phyloP scores from a whole-genome alignment of 352 stramenopile genomes.

The Salisapilia sapeloensis region DNA sequence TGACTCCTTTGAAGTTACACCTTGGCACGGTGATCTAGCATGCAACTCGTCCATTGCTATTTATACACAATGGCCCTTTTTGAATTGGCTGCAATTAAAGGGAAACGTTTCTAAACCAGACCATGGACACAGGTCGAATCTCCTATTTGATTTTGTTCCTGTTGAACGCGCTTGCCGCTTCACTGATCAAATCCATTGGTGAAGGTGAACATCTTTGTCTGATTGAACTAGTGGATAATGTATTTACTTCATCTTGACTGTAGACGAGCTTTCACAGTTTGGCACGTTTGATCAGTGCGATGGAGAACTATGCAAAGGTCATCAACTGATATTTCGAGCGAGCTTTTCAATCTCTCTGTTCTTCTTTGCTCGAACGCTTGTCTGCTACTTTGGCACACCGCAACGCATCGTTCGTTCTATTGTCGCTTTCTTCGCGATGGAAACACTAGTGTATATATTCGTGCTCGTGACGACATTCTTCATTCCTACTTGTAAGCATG shows the following conservation, averaged over 20 bases:
- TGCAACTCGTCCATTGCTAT: too few relatives aligned
- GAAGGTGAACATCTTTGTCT: too few relatives aligned
- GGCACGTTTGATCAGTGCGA: constrained; percentile 53
- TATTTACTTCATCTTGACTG: background rate
- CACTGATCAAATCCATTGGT: constrained; percentile 39
- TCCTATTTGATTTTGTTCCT: constrained; percentile 58
- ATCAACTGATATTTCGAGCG: constrained; percentile 53
- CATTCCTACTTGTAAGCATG: constrained; percentile 34
- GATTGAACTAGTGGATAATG: background rate
- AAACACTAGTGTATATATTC: constrained; percentile 24
- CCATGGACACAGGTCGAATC: constrained; percentile 20
- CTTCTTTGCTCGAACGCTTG: constrained; percentile 24
- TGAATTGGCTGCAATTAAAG: too few relatives aligned
- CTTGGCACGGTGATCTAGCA: too few relatives aligned
- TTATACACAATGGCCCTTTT: too few relatives aligned
- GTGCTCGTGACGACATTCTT: constrained; percentile 55
- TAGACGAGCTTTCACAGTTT: constrained; percentile 18
- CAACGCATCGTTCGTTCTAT: constrained; percentile 9
- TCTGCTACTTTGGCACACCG: constrained; percentile 20
- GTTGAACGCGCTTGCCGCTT: constrained; percentile 47
- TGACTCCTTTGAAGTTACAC: too few relatives aligned
- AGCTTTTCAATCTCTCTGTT: constrained; percentile 45
- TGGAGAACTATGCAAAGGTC: constrained; percentile 22
- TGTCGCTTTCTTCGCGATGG: constrained; percentile 11
- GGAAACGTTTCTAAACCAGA: too few relatives aligned